These are phyloP conservation scores for Telopea speciosissima DNA, from an alignment of 177 flowering plant genomes.

Conservation along the genomic window DNA sequence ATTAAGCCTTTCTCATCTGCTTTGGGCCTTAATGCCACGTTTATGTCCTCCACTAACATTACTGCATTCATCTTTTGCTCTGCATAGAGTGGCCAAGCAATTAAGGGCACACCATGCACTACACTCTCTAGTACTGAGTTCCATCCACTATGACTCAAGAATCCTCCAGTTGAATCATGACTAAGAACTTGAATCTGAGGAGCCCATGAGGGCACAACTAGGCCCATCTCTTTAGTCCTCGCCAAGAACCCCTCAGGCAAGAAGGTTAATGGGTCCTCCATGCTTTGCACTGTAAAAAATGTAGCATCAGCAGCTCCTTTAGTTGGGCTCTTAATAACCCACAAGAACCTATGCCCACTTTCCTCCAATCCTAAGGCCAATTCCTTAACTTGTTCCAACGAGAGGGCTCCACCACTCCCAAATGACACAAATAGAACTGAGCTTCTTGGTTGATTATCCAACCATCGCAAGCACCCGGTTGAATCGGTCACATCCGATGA, in stretches of 20 bases:
- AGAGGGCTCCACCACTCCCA: slow-evolving; percentile 23
- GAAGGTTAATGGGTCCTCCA: slow-evolving; percentile 8
- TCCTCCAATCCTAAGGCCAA: slow-evolving; percentile 19
- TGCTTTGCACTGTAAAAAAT: slow-evolving; percentile 1
- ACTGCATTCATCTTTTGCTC: too few relatives aligned
- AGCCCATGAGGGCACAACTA: slow-evolving; percentile 20
- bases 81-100: background rate
- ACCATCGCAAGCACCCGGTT: slow-evolving; percentile 9
- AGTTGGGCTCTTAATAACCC: slow-evolving; percentile 19
- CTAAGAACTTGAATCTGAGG: slow-evolving; percentile 18
- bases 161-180: slow-evolving; percentile 19
- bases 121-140: slow-evolving; percentile 19
- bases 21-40: too few relatives aligned
- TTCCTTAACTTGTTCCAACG: slow-evolving; percentile 11
- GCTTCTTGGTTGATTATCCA: slow-evolving; percentile 17
- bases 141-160: slow-evolving; percentile 24
- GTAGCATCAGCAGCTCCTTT: slow-evolving; percentile 5
- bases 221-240: slow-evolving; percentile 10
- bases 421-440: slow-evolving; percentile 21
- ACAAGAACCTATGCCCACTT: slow-evolving; percentile 21
- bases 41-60: too few relatives aligned
- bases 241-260: slow-evolving; percentile 14
- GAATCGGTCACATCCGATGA: background rate
- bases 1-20: too few relatives aligned
- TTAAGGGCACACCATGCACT: slow-evolving; percentile 19